Base-by-base conservation (phyloP, 257 asterid species). In the Capsicum baccatum region DNA sequence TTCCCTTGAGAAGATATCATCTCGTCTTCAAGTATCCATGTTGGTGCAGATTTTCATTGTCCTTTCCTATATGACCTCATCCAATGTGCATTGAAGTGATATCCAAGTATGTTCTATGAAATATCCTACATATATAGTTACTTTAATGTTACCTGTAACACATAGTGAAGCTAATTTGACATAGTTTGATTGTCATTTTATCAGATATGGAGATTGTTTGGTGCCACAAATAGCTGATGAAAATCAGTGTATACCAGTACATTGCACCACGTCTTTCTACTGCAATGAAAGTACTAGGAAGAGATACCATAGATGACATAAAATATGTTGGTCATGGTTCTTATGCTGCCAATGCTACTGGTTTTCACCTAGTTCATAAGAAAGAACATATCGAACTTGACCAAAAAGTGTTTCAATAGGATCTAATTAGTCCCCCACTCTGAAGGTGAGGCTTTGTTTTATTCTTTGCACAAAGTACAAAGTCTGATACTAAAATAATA, bases 171-270 rank as follows among this genome's bases (percentile, higher is more conserved):
- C 79, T 26, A 1, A 3, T 26, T 37, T 52, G 26, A 81, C 19
- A 7, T 13, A 19, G 1, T 59, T 73, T 68, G 15, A 48, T 26
- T 7, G 55, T 66, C 83, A 73, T 42, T 87, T 87, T 85, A 88
- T 85, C 95, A 96, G 99, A 94, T 81, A 97, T 98, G 0, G 99
- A 95, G 93, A 84, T 95, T 2, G 99, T 93, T 26, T 95, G 98
- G 99, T 94, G 99, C 84, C 99, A 95, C 85, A 98, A 95, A 90
- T 97, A 95, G 92, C 97, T 95, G 44, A 92, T 94, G n/a, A 97
- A 94, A 95, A 95, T 95, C 97, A 98, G 99, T 56, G 99, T 94
- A 57, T 94, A 87, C 94, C 87, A 60, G 87, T 93, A 94, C 71
- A 89, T 95, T 16, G 86, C 91, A 19, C 97, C 94, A 54, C 95